A percentile compares a stretch with the other conserved stretches of the same genome.
Conservation (phyloP, 805 yeast genomes). For the Hanseniaspora occidentalis region DNA sequence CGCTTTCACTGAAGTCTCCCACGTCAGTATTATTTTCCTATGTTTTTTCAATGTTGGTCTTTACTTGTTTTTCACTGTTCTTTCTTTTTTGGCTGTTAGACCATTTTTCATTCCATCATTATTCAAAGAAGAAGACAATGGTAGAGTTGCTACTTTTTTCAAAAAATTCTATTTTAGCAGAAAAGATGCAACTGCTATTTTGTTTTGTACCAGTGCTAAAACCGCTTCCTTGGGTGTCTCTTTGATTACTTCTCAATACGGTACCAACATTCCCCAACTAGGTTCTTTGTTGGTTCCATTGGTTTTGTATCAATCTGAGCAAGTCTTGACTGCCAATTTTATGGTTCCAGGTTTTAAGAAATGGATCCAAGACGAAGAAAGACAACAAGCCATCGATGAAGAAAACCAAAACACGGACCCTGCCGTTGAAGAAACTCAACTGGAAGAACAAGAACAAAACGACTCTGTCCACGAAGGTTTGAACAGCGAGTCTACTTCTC, state of each 20-base stretch:
- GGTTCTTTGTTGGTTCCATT: conserved; percentile 71
- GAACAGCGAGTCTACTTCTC: too few species aligned
- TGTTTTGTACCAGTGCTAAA: conserved; percentile 88
- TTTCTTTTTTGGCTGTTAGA: conserved; percentile 50
- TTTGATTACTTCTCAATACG: conserved; percentile 68
- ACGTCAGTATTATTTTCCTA: conserved; percentile 57
- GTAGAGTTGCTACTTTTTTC: conserved; percentile 33
- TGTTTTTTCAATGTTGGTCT: conserved; percentile 77
- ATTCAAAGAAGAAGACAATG: conserved; percentile 36
- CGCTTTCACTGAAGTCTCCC: conserved; percentile 62
- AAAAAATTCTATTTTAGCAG: conserved; percentile 51
- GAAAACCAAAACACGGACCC: too few species aligned
- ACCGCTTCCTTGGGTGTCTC: conserved; percentile 90
- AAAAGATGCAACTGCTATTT: conserved; percentile 61
- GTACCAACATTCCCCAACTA: conserved; percentile 42
- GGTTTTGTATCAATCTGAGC: conserved; percentile 79
- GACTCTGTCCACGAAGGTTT: background rate
- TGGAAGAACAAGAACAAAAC: background rate
- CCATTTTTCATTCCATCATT: conserved; percentile 38
- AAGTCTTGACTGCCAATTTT: conserved; percentile 70
- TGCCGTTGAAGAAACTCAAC: background rate
- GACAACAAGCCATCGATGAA: conserved; percentile 5
- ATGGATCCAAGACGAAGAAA: conserved; percentile 39
- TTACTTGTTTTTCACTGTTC: conserved; percentile 59
- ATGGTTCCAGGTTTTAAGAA: conserved; percentile 51